These are phyloP conservation scores for Physaria fendleri DNA, from an alignment of 345 rosid genomes.

Conservation along the genomic window DNA sequence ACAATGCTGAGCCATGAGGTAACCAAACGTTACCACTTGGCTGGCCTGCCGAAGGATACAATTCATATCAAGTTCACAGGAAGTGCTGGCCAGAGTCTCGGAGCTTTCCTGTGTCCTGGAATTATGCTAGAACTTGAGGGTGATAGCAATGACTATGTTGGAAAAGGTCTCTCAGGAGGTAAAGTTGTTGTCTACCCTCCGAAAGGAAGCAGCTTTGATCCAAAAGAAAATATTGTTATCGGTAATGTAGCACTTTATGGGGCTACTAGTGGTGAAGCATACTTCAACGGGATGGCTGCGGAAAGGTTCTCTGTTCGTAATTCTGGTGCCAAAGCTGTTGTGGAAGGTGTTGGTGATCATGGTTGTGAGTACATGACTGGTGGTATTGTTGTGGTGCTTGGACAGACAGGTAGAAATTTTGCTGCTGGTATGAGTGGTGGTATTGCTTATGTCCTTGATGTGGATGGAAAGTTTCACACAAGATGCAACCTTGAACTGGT, in stretches of 20 bases:
- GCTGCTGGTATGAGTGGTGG: slow-evolving; percentile 99
- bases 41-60: slow-evolving; percentile 82
- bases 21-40: slow-evolving; percentile 71
- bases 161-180: slow-evolving; percentile 98
- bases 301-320: slow-evolving; percentile 98
- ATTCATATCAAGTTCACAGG: slow-evolving; percentile 82
- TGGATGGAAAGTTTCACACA: slow-evolving; percentile 68
- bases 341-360: slow-evolving; percentile 99
- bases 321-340: slow-evolving; percentile 97
- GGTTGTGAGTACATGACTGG: slow-evolving; percentile 99
- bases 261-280: slow-evolving; percentile 87
- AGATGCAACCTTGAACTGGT: slow-evolving; percentile 88
- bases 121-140: slow-evolving; percentile 90
- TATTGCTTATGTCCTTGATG: slow-evolving; percentile 84
- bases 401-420: slow-evolving; percentile 96
- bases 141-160: slow-evolving; percentile 95
- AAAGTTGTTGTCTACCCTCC: slow-evolving; percentile 95
- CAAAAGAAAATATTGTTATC: slow-evolving; percentile 89
- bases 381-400: slow-evolving; percentile 91
- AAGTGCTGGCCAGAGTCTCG: slow-evolving; percentile 99
- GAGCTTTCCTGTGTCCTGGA: slow-evolving; percentile 94
- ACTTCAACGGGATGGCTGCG: slow-evolving; percentile 98
- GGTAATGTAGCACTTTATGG: slow-evolving; percentile 99
- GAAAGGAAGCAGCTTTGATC: slow-evolving; percentile 77
- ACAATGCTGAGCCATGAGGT: slow-evolving; percentile 99